Evolutionary conservation across 2,329 filamentous ascomycete species (phyloP), one percentile per base, ranked within the genome.

Genomic region (Xylariomycetidae sp.): DNA sequence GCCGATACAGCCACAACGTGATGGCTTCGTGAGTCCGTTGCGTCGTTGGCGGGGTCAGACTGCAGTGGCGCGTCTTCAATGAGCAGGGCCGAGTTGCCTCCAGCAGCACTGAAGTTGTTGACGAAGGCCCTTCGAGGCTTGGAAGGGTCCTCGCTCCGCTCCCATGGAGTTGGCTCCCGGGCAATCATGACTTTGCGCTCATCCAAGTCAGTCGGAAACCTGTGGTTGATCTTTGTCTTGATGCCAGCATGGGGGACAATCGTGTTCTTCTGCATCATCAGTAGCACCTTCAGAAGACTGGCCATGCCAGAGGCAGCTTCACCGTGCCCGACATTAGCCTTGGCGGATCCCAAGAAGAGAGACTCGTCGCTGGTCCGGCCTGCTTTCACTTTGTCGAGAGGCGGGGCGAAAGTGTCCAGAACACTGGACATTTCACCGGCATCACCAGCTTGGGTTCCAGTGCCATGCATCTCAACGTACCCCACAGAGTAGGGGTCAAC

Each of bases 391-490:
- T n/a, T n/a, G n/a, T n/a, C n/a, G n/a, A n/a, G n/a, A n/a, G n/a
- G n/a, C 5, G 72, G 71, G 18, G 74, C 76, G 43, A 81, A 82
- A 3, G 72, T 64, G 20, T 74, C 67, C 14, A 68, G 64, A 31
- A 83, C 75, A 0, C 72, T 76, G 1, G 66, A 65, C 67, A 80
- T 79, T 52, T 84, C 79, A 73, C 71, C 13, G 2, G 69, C 70
- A 50, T 86, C 82, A 38, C 81, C 82, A 16, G 76, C 80, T 50
- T 84, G 79, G 2, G 79, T 84, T 25, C 79, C 79, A 5, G 79
- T 84, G 5, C 79, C 79, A 49, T 84, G 79, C 68, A 82, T 76
- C 51, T 84, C 79, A 7, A 82, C 72, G 46, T 78, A 81, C 47
- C 67, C 68, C 34, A 84, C 67, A 28, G 78, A 46, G 44, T 44